Evolutionary conservation across 768 basidiomycete genomes (phyloP), one percentile per base, ranked within the genome.

Genomic region (Lactifluus echinatus): DNA sequence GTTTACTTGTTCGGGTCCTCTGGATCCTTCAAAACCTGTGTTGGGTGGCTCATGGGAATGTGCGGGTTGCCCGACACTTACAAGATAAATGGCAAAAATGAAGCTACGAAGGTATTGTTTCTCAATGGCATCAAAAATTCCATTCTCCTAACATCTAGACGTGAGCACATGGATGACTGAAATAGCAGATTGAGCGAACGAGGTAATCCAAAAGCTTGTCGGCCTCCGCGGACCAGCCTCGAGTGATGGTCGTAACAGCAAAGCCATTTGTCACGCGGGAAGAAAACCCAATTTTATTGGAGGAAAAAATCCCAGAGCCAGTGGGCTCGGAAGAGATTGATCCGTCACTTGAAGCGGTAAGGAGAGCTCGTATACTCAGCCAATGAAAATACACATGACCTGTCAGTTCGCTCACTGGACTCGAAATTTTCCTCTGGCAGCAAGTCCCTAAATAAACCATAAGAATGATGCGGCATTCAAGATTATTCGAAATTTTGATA

Each of bases 41-140:
- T 57, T 62, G 26, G 37, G 33, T 31, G 5, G 47, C n/a, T 34
- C 31, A 24, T 31, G 14, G 17, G 14, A 47, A 17, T 12, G 31
- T 12, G 36, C 36, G 55, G 19, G 43, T 57, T 42, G 37, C 33
- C 53, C 15, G 45, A 21, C n/a, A 70, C 80, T 57, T 54, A 92
- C 92, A 57, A 93, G 71, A 66, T 90, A 93, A 50, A 93, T 80
- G 6, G 84, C 90, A 63, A 93, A 89, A 51, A 92, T 84, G 68
- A 91, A 90, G 64, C 85, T 89, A 47, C 81, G 82, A 45, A 94
- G 79, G 70, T 91, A 94, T 62, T 83, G 84, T 66, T 85, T 90
- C 66, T 89, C 80, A 33, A 94, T 72, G 0, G 92, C 92, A 58
- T 93, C 87, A 61, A 89, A 91, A 42, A 93, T 89, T 0, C 92